Evolutionary conservation across 805 yeast genomes (phyloP).

Genomic region (Ogataea trehalophila): DNA sequence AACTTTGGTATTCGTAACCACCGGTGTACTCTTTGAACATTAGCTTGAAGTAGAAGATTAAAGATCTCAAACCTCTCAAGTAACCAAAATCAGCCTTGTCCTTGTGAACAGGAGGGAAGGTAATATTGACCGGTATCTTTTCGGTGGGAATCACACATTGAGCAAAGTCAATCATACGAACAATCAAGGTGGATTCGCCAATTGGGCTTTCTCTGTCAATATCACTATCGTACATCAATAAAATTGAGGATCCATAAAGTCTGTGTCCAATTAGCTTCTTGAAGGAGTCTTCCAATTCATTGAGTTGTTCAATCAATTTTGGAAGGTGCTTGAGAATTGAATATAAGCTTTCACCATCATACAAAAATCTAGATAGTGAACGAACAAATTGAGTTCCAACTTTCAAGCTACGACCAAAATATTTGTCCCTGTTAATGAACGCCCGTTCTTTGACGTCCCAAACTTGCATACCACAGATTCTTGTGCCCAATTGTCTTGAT

Average conservation of each 20-base stretch:
- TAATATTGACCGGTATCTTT: slow-evolving; percentile 36
- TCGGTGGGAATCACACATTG: slow-evolving; percentile 76
- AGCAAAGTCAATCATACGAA: slow-evolving; percentile 93
- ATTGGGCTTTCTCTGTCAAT: slow-evolving; percentile 9
- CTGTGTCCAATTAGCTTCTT: slow-evolving; percentile 65
- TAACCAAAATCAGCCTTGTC: slow-evolving; percentile 75
- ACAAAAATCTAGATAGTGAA: slow-evolving; percentile 69
- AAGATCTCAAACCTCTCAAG: slow-evolving; percentile 71
- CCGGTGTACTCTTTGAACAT: slow-evolving; percentile 57
- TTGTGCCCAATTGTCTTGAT: slow-evolving; percentile 74
- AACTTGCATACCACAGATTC: slow-evolving; percentile 93
- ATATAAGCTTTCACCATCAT: slow-evolving; percentile 58
- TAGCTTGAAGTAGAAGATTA: slow-evolving; percentile 58
- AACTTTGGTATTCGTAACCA: slow-evolving; percentile 19
- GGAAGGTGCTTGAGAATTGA: slow-evolving; percentile 70
- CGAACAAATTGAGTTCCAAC: slow-evolving; percentile 75
- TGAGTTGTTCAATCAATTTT: slow-evolving; percentile 51
- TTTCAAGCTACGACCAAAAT: slow-evolving; percentile 76
- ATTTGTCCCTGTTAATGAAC: slow-evolving; percentile 77
- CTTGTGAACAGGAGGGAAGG: slow-evolving; percentile 70
- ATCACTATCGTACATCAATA: slow-evolving; percentile 84
- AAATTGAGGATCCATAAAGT: slow-evolving; percentile 83
- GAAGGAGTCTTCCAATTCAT: slow-evolving; percentile 54
- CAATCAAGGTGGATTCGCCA: slow-evolving; percentile 27
- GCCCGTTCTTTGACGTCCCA: slow-evolving; percentile 47